Evolutionary conservation across 2,329 filamentous ascomycete genomes (phyloP).

Genomic region (Epichloe sibirici): DNA sequence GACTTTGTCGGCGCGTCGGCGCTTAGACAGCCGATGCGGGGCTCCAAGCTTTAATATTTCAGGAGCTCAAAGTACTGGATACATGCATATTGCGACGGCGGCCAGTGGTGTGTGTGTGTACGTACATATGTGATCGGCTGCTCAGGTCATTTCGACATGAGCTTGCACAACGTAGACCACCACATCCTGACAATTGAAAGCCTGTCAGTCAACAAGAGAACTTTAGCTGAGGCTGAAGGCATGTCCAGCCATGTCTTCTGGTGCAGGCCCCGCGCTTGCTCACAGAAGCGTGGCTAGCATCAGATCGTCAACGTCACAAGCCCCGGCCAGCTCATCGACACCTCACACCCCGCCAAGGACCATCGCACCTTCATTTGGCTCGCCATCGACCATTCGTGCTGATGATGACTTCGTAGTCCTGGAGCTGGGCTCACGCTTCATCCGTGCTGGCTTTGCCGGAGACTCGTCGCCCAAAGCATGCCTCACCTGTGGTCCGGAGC

Average conservation of each 20-base stretch:
- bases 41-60: too few relatives aligned
- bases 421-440: constrained; percentile 66
- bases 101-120: too few relatives aligned
- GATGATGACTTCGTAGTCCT: constrained; percentile 81
- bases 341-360: constrained; percentile 51
- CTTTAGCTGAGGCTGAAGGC: neutral
- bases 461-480: constrained; percentile 63
- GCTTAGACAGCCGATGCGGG: constrained; percentile 5
- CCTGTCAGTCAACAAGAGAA: too few relatives aligned
- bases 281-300: constrained; percentile 49
- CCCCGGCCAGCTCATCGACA: constrained; percentile 25
- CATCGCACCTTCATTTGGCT: constrained; percentile 43
- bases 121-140: neutral
- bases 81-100: neutral
- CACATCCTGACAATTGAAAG: neutral
- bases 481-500: constrained; percentile 61
- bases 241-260: constrained; percentile 29
- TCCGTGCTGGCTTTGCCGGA: constrained; percentile 78
- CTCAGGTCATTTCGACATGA: neutral
- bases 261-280: constrained; percentile 31
- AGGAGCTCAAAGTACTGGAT: neutral
- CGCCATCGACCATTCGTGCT: constrained; percentile 48
- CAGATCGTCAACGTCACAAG: constrained; percentile 28
- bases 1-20: constrained; percentile 20
- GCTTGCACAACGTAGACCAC: neutral